These are phyloP conservation scores for Entoloma clypeatum DNA, from an alignment of 1,284 basidiomycete species.

Conservation along the genomic window DNA sequence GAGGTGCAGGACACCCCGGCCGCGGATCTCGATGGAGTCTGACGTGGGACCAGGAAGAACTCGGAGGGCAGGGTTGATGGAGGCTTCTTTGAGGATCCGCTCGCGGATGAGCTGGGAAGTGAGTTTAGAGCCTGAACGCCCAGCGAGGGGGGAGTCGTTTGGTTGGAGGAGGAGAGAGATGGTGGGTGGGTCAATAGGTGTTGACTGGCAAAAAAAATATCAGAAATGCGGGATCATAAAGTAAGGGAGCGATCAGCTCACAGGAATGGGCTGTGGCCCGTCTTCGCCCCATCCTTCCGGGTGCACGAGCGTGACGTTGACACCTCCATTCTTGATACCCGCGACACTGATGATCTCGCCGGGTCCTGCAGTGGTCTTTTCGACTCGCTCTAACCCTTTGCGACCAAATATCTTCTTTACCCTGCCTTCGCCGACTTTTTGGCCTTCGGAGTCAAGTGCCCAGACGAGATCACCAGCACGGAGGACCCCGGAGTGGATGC, in stretches of 20 bases:
- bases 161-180: constrained; percentile 45
- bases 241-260: constrained; percentile 18
- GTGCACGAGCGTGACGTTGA: constrained; percentile 41
- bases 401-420: constrained; percentile 42
- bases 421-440: constrained; percentile 44
- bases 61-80: constrained; percentile 45
- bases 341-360: constrained; percentile 46
- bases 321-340: constrained; percentile 42
- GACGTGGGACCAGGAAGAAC: constrained; percentile 45
- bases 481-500: constrained; percentile 39
- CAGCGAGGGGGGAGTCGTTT: constrained; percentile 43
- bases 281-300: constrained; percentile 39
- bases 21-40: constrained; percentile 44
- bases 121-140: constrained; percentile 41
- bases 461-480: constrained; percentile 35
- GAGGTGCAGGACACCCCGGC: constrained; percentile 45
- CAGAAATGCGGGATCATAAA: background rate
- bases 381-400: constrained; percentile 38
- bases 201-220: constrained; percentile 27
- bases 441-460: constrained; percentile 37
- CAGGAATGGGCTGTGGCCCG: constrained; percentile 37
- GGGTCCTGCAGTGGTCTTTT: constrained; percentile 38
- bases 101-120: constrained; percentile 45
- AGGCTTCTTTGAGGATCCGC: constrained; percentile 43
- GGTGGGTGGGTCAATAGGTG: constrained; percentile 46